These are phyloP conservation scores for Heteromeles arbutifolia DNA, from an alignment of 306 rosid genomes.

Conservation along the genomic window DNA sequence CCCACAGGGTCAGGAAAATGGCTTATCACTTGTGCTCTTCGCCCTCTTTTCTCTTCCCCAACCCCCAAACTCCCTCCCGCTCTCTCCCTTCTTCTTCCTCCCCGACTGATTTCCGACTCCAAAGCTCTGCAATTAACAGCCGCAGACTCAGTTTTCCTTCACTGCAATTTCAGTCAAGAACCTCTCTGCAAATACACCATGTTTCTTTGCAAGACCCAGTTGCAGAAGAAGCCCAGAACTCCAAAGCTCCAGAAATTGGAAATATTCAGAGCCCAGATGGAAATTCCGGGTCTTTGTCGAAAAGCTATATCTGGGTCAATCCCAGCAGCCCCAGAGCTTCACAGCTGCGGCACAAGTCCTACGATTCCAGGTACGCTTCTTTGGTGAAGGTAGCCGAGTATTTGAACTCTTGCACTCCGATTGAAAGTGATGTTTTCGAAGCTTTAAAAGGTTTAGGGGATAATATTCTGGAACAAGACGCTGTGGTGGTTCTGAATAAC, in stretches of 20 bases:
- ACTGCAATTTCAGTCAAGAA: slow-evolving; percentile 12
- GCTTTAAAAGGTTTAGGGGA: slow-evolving; percentile 39
- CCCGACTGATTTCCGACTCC: slow-evolving; percentile 16
- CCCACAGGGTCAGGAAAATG: slow-evolving; percentile 30
- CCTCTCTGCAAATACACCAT: slow-evolving; percentile 40
- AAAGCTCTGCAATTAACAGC: slow-evolving; percentile 14
- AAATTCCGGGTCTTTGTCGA: slow-evolving; percentile 34
- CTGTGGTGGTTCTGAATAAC: slow-evolving; percentile 46
- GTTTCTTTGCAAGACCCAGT: slow-evolving; percentile 56
- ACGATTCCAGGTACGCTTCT: slow-evolving; percentile 50
- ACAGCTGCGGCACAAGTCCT: slow-evolving; percentile 48
- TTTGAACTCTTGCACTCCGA: slow-evolving; percentile 45
- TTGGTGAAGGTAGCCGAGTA: slow-evolving; percentile 47
- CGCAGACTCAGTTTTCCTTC: slow-evolving; percentile 20
- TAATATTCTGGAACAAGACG: slow-evolving; percentile 40
- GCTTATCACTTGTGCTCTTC: slow-evolving; percentile 62
- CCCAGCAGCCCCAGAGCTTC: slow-evolving; percentile 83
- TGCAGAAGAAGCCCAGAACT: slow-evolving; percentile 20
- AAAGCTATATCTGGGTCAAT: slow-evolving; percentile 70
- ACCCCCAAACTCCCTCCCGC: slow-evolving; percentile 27
- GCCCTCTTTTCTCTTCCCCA: slow-evolving; percentile 49
- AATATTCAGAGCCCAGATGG: slow-evolving; percentile 24
- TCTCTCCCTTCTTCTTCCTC: slow-evolving; percentile 5
- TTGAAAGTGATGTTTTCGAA: slow-evolving; percentile 30
- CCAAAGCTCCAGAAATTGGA: slow-evolving; percentile 8